Base-by-base conservation (phyloP, 2,329 filamentous ascomycete species). In the Pseudogymnoascus sp. region DNA sequence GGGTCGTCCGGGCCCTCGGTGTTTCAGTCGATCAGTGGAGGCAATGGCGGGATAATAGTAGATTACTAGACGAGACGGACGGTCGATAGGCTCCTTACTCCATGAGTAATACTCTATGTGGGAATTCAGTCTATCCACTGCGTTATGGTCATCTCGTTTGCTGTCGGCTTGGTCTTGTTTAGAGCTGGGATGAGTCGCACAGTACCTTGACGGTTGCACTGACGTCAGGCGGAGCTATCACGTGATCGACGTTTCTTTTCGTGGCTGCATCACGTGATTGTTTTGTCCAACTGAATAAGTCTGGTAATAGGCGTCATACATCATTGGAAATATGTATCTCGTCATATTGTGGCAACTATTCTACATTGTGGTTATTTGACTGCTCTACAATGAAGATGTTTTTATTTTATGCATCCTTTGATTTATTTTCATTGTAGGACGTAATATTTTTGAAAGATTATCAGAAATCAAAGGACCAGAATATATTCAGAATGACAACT, bases 151-250 rank as follows among this genome's bases (percentile, higher is more conserved):
- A 56, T 56, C 50, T 33, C 10, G 50, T 56, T 33, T 56, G 50
- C 10, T 19, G 26, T 33, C n/a, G 26, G 29, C 50, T 29, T 56
- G 29, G 29, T 56, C 50, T n/a, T 56, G 50, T 56, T 56, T 33
- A 4, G 50, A 33, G 19, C 50, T 21, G 29, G 50, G 50, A 56
- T 56, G 50, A 56, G 50, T 56, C 50, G n/a, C 29, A 33, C 50
- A 33, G 50, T 56, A 56, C 50, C 50, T 56, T 56, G 50, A 56
- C 50, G 50, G 50, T 56, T 56, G 50, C 50, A 56, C 50, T 56
- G 50, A 56, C 50, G 50, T 56, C 50, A 56, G 50, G 50, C 8
- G 1, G 5, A 5, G 0, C 1, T 14, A 3, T 47, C 42, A 47
- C 42, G 42, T 29, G 44, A 11, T 31, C 1, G 4, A 8, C 2